phyloP scores from a whole-genome alignment of 2,329 filamentous ascomycete genomes.

The Ascochyta rabiei region DNA sequence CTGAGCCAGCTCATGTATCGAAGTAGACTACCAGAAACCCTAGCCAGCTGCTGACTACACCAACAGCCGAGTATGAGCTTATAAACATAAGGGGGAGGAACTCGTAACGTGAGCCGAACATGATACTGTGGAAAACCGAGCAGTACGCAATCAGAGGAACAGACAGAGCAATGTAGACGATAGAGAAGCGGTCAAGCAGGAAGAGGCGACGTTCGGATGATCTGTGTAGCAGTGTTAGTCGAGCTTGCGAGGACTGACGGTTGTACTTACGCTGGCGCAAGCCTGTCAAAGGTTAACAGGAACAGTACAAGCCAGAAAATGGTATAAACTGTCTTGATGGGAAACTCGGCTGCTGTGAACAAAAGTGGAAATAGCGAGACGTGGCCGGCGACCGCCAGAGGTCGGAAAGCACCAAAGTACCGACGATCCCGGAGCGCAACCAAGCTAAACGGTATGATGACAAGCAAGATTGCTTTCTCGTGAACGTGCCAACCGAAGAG shows the following conservation, averaged over 20 bases:
- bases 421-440: slow-evolving; percentile 88
- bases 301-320: slow-evolving; percentile 90
- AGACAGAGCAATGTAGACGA: slow-evolving; percentile 86
- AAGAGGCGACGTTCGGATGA: slow-evolving; percentile 67
- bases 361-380: slow-evolving; percentile 94
- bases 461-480: slow-evolving; percentile 92
- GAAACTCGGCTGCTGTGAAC: slow-evolving; percentile 91
- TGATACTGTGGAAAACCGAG: slow-evolving; percentile 78
- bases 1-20: slow-evolving; percentile 29
- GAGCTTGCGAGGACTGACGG: background rate
- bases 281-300: slow-evolving; percentile 81
- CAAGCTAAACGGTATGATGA: slow-evolving; percentile 94
- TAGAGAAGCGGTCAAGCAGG: slow-evolving; percentile 86
- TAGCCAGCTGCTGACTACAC: slow-evolving; percentile 94
- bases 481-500: slow-evolving; percentile 99
- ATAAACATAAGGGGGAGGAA: slow-evolving; percentile 97
- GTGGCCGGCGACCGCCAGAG: slow-evolving; percentile 89
- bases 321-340: slow-evolving; percentile 91
- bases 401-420: slow-evolving; percentile 89
- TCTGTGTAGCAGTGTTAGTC: slow-evolving; percentile 21
- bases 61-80: slow-evolving; percentile 90
- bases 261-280: slow-evolving; percentile 74
- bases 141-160: slow-evolving; percentile 90
- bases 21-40: slow-evolving; percentile 95
- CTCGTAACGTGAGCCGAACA: slow-evolving; percentile 83